Percentiles rank a stretch among this genome's conserved stretches.
Evolutionary conservation across 2,329 filamentous ascomycete species (phyloP).

Genomic region (Elsinoe arachidis): DNA sequence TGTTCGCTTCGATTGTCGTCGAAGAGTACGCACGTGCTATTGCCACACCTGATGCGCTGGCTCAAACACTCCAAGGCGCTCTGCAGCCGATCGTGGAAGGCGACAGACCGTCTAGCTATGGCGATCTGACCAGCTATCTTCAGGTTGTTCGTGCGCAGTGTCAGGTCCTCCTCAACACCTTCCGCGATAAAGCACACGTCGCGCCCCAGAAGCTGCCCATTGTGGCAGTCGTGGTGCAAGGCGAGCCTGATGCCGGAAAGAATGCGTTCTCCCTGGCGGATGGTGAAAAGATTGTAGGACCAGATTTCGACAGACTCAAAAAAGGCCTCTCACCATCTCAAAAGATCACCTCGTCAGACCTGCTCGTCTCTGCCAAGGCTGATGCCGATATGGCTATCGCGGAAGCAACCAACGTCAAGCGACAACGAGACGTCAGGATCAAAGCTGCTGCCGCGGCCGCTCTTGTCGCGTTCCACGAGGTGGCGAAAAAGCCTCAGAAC

Average conservation of each 20-base stretch:
- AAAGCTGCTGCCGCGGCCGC: conserved; percentile 79
- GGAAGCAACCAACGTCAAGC: conserved; percentile 71
- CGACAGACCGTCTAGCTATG: conserved; percentile 73
- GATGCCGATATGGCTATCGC: conserved; percentile 64
- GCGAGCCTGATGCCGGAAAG: conserved; percentile 82
- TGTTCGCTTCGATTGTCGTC: conserved; percentile 72
- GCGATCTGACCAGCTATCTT: conserved; percentile 81
- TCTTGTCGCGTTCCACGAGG: conserved; percentile 72
- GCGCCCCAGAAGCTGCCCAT: conserved; percentile 64
- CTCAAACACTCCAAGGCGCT: conserved; percentile 52
- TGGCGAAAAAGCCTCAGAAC: conserved; percentile 87
- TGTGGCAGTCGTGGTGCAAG: conserved; percentile 86
- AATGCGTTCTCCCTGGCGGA: conserved; percentile 83
- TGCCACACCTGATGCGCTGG: conserved; percentile 38
- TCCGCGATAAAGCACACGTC: conserved; percentile 83
- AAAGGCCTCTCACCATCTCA: conserved; percentile 83
- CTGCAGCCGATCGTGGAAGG: conserved; percentile 71
- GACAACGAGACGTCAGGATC: conserved; percentile 74
- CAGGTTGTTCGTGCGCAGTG: conserved; percentile 88
- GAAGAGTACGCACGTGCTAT: conserved; percentile 71
- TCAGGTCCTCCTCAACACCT: conserved; percentile 79
- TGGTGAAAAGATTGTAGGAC: conserved; percentile 75
- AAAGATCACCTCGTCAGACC: conserved; percentile 70
- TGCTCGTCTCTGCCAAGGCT: conserved; percentile 67
- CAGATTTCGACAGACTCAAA: conserved; percentile 82